A percentile compares a stretch with the other conserved stretches of the same genome.
Evolutionary conservation across 345 rosid genomes (phyloP).

Genomic region (Raphanus sativus): DNA sequence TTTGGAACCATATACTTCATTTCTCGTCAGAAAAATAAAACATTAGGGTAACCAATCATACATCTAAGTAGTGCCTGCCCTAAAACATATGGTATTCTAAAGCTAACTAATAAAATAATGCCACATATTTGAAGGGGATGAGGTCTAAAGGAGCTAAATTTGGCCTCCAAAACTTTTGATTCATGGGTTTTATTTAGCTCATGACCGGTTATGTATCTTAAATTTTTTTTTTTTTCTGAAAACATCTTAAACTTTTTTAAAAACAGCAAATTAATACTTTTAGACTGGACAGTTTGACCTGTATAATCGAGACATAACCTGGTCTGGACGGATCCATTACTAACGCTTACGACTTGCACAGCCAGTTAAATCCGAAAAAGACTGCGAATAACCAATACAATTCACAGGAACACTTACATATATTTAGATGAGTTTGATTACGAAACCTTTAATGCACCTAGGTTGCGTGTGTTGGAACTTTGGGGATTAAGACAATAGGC

Average conservation of each 20-base stretch:
- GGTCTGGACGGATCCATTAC: neutral
- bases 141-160: neutral
- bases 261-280: neutral
- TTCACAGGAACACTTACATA: neutral
- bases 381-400: neutral
- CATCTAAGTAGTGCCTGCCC: neutral
- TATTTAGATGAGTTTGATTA: neutral
- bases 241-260: neutral
- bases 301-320: neutral
- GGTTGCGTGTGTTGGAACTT: neutral
- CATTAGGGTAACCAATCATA: neutral
- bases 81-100: neutral
- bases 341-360: neutral
- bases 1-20: constrained; percentile 24
- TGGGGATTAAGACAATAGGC: neutral
- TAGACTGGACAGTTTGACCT: neutral
- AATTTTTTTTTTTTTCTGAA: no score
- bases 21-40: neutral
- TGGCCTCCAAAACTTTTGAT: neutral
- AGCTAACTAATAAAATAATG: neutral
- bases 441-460: neutral
- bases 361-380: neutral
- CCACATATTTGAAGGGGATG: neutral
- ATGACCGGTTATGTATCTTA: neutral
- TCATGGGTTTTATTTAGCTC: neutral